Evolutionary conservation across 176 grass and related monocot species (phyloP), one percentile per base, ranked within the genome.

Genomic region (Eleusine coracana): DNA sequence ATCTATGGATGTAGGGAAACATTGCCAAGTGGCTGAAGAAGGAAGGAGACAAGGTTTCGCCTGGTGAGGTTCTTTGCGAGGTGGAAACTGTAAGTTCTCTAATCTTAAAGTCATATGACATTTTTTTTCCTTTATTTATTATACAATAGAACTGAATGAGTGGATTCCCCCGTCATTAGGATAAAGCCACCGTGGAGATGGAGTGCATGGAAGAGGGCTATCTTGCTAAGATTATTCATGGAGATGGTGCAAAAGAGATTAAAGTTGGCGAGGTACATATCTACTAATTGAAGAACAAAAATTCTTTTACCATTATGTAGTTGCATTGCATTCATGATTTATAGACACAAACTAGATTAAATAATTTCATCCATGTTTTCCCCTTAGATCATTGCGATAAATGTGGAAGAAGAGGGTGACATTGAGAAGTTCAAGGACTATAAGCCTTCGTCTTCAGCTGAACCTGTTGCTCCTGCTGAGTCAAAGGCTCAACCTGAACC

Each of bases 191-290:
- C 0, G 93, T 99, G 11, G 93, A 99, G 49, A 93, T 99, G 96
- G 96, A 99, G 79, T 94, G 91, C 85, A 96, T 99, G 96, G 96
- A 99, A 87, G 96, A 99, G 71, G 96, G 96, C 29, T 99, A 93
- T 93, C 82, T 99, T 25, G 96, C 93, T 83, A 99, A 99, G 70
- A 99, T 99, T 77, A 51, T 99, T 88, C 87, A 81, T 11, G 93
- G 90, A 63, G 96, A 99, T 87, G 93, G 96, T 84, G 86, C 96
- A 55, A 99, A 99, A 77, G 93, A 95, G 74, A 96, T 96, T 77
- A 88, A 99, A 99, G 96, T 99, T 85, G 93, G 93, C 1, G 96
- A 99, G 85, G 96, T 99, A 85, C 59, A 56, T 54, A 61, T 65
- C 77, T 80, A 60, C 67, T 60, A 7, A 61, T 16, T 73, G 45